Base-by-base conservation (phyloP, 2,329 filamentous ascomycete species). In the Cryphonectria naterciae region DNA sequence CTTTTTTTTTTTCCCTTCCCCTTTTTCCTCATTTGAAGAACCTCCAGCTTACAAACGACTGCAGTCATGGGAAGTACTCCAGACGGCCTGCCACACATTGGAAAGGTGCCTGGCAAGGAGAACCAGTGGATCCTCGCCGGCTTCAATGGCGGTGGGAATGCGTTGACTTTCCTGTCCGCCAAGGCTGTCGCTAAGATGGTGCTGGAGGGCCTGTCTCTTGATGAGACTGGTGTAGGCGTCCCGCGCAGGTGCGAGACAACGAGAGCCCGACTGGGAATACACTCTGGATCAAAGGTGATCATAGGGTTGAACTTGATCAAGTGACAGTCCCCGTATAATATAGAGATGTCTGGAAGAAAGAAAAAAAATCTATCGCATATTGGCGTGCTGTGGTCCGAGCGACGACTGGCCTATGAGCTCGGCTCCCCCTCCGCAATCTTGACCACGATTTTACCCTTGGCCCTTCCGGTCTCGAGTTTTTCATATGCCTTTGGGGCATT, bases 361-460 rank as follows among this genome's bases (percentile, higher is more conserved):
- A 32, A 25, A 39, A 4, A 17, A 37, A 4, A 19, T 17, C 22
- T 17, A 46, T 41, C 11, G 19, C 4, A 17, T 37, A 7, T 6
- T 6, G 7, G 37, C 5, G 35, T n/a, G 60, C 13, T 15, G 60
- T 5, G 39, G 43, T 25, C 28, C 13, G 25, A 15, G 28, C 8
- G 43, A 15, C 41, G 4, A 6, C 11, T 32, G 13, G 10, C 22
- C 37, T 37, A 43, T 43, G 61, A 46, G 43, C 64, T 37, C 8
- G 19, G 68, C 65, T 72, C 63, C n/a, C 56, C n/a, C 56, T 3
- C 32, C 32, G 32, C 35, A 32, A 77, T 67, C 39, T 74, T 70
- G 60, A 83, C 73, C 37, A 92, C 82, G 73, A 92, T 79, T 80
- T 92, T 92, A 0, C 90, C 90, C 73, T 80, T 85, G 1, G 86